phyloP scores from a whole-genome alignment of 2,329 filamentous ascomycete species.

The Geosmithia flava region DNA sequence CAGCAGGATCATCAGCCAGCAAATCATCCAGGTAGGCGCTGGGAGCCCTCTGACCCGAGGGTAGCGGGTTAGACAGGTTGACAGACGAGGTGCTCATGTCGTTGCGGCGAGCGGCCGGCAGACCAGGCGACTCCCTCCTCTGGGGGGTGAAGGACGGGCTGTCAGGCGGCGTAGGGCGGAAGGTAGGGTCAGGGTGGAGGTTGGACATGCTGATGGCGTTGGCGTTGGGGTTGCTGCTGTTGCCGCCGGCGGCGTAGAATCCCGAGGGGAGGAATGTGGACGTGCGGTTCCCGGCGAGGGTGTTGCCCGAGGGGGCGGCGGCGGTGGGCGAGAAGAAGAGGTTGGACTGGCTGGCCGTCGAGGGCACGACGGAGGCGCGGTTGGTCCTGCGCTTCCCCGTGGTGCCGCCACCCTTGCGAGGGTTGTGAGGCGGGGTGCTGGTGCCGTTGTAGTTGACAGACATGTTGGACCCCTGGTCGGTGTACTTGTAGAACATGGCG shows the following conservation, averaged over 20 bases:
- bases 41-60: conserved; percentile 59
- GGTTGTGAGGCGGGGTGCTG: too few species aligned
- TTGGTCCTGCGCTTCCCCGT: conserved; percentile 26
- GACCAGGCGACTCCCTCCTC: neutral
- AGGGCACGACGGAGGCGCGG: conserved; percentile 38
- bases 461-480: conserved; percentile 43
- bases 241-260: conserved; percentile 64
- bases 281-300: conserved; percentile 45
- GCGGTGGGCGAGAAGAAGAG: conserved; percentile 96
- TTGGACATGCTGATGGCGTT: conserved; percentile 50
- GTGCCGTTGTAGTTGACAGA: conserved; percentile 27
- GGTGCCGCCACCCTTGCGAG: conserved; percentile 22
- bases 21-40: conserved; percentile 86
- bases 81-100: conserved; percentile 53
- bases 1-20: conserved; percentile 58
- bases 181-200: conserved; percentile 43
- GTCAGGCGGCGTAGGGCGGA: conserved; percentile 46
- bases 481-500: conserved; percentile 53
- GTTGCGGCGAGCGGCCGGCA: conserved; percentile 19
- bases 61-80: conserved; percentile 34
- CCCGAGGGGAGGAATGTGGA: conserved; percentile 82
- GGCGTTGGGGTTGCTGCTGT: conserved; percentile 30
- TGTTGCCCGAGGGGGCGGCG: conserved; percentile 46
- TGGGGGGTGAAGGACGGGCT: conserved; percentile 41
- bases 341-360: conserved; percentile 51